Evolutionary conservation across 345 rosid species (phyloP).

Genomic region (Rhodomyrtus tomentosa): DNA sequence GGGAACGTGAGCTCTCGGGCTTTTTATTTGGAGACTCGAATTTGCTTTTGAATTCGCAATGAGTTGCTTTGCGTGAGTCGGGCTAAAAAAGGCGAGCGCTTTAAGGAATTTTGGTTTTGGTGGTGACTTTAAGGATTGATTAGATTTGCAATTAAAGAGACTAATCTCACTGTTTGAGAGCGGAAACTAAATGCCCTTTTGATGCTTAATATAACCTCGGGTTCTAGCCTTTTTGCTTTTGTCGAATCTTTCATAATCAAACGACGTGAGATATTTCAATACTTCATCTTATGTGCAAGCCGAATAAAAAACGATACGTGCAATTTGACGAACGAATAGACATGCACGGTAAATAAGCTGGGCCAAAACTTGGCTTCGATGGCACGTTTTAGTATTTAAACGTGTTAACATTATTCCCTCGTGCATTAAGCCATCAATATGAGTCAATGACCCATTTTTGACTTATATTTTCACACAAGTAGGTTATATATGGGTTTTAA

Average conservation of each 20-base stretch:
- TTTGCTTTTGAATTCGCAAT: not conserved
- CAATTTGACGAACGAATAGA: not conserved
- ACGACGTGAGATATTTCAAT: not conserved
- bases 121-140: not conserved
- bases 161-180: not conserved
- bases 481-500: too few relatives aligned
- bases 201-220: not conserved
- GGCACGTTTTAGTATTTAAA: not conserved
- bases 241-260: not conserved
- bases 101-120: not conserved
- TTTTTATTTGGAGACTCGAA: constrained; percentile 10
- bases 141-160: not conserved
- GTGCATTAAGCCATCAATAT: too few relatives aligned
- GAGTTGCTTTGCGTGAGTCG: constrained; percentile 10
- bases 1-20: constrained; percentile 20
- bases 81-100: constrained; percentile 1
- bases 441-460: too few relatives aligned
- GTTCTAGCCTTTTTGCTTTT: not conserved
- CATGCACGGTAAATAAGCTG: not conserved
- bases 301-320: not conserved
- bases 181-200: not conserved
- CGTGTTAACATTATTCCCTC: not conserved
- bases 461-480: too few relatives aligned
- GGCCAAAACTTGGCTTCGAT: not conserved
- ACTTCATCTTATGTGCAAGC: not conserved